Percentiles rank a stretch among this genome's conserved stretches.
Evolutionary conservation across 2,329 filamentous ascomycete genomes (phyloP).

Genomic region (Nakataea oryzae): DNA sequence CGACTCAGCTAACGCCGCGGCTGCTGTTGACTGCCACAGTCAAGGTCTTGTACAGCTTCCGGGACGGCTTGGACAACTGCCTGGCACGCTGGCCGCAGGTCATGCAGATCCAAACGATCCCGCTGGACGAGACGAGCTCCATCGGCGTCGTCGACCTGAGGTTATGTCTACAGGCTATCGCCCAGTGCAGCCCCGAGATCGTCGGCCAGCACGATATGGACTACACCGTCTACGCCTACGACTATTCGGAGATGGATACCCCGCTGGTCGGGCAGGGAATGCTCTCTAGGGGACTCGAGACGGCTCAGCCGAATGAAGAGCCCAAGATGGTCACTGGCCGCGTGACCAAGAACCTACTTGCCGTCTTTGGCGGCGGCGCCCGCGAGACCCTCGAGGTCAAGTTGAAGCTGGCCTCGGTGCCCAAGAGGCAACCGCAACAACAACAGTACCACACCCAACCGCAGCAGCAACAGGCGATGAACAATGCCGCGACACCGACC

Average conservation of each 20-base stretch:
- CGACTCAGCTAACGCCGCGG: not conserved
- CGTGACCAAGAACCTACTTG: conserved; percentile 76
- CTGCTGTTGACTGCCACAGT: conserved; percentile 41
- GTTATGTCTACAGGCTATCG: conserved; percentile 76
- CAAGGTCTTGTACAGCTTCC: conserved; percentile 94
- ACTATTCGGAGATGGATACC: conserved; percentile 90
- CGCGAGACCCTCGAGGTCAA: conserved; percentile 91
- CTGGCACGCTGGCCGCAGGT: conserved; percentile 76
- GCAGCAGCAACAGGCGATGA: conserved; percentile 11
- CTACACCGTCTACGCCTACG: conserved; percentile 94
- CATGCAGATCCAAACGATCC: conserved; percentile 69
- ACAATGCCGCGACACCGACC: conserved; percentile 31
- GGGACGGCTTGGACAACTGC: conserved; percentile 78
- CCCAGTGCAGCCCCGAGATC: conserved; percentile 74
- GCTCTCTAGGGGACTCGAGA: conserved; percentile 70
- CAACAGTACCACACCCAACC: conserved; percentile 11
- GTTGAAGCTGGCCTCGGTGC: conserved; percentile 71
- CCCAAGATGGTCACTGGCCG: conserved; percentile 74
- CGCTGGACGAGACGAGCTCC: conserved; percentile 66
- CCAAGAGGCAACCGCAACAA: conserved; percentile 32
- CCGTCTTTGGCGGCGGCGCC: conserved; percentile 71
- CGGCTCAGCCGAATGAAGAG: conserved; percentile 41
- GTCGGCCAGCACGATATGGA: conserved; percentile 61
- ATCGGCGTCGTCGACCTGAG: conserved; percentile 85
- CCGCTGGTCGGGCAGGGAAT: conserved; percentile 93